Evolutionary conservation across 176 grass and related monocot genomes (phyloP), one percentile per base, ranked within the genome.

Genomic region (Tillandsia fasciculata): DNA sequence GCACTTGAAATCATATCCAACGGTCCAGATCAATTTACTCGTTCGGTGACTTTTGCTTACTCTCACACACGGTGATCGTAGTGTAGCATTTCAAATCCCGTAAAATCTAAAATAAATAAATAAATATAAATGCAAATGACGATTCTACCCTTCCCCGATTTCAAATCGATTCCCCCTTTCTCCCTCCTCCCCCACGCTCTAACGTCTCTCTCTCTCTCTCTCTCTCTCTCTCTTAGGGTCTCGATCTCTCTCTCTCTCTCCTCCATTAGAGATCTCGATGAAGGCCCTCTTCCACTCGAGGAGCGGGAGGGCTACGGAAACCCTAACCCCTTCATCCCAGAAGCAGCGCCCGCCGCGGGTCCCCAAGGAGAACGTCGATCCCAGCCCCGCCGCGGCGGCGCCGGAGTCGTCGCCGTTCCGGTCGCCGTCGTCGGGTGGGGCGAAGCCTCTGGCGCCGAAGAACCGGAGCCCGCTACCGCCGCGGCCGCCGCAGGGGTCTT

Each of bases 381-480:
- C 75, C 13, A 53, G 53, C 53, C 23, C 65, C 12, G 58, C 66
- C 8, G 33, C 5, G 33, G 33, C 33, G 33, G 33, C 0, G 17
- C 52, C 66, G 66, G 75, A 77, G 29, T 33, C 59, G 3, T 83
- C 83, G 50, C 74, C 78, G 1, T 84, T 78, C 54, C 81, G 82
- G 69, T 87, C 84, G 52, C 84, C 89, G 53, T 74, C 76, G 50
- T 27, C 29, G 51, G 14, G 33, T 8, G 53, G 58, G 26, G 70
- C 72, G 47, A 82, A 80, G 70, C 79, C 82, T 26, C 76, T 85
- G 14, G 72, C 42, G 18, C 8, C 48, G 7, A 83, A 78, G 79
- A 88, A 82, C 70, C 82, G 84, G 12, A 79, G 89, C 76, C 79
- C 83, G 15, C 82, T 83, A 1, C 76, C 54, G 8, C 67, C 76